A percentile compares a stretch with the other conserved stretches of the same genome.
These are phyloP conservation scores for Fraxinus dipetala DNA, from an alignment of 305 asterid species.

Conservation along the genomic window DNA sequence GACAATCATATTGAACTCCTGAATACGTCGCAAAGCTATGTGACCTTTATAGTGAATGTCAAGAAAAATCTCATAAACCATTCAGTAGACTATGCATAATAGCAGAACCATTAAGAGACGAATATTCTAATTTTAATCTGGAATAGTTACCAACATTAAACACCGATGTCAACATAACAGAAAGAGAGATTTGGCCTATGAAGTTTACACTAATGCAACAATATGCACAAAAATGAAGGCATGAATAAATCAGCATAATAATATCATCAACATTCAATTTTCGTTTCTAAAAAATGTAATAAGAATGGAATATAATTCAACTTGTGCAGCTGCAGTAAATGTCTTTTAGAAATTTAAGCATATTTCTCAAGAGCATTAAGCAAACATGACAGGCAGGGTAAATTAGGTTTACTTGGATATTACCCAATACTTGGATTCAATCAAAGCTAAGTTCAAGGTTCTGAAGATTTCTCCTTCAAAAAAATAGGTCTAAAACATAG, in stretches of 20 bases:
- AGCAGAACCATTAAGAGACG: not conserved
- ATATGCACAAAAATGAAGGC: not conserved
- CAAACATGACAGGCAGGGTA: not conserved
- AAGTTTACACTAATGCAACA: not conserved
- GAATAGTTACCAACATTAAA: not conserved
- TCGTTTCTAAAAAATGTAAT: not conserved
- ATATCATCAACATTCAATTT: not conserved
- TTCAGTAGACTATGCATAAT: not conserved
- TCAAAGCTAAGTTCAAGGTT: not conserved
- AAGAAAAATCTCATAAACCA: not conserved
- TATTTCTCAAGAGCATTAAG: slow-evolving; percentile 1
- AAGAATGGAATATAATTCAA: not conserved
- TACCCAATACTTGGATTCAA: not conserved
- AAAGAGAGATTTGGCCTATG: not conserved
- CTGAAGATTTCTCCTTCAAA: not conserved
- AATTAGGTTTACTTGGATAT: not conserved
- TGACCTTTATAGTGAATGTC: not conserved
- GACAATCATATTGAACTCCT: not conserved
- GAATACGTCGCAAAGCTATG: not conserved
- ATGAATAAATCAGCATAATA: not conserved
- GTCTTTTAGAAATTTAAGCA: not conserved
- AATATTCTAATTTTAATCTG: not conserved
- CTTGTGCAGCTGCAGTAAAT: not conserved
- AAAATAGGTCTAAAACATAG: not conserved
- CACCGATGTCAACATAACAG: not conserved